A percentile compares a stretch with the other conserved stretches of the same genome.
These are phyloP conservation scores for Cryptosporidium meleagridis DNA, from an alignment of 169 alveolate genomes.

Conservation along the genomic window DNA sequence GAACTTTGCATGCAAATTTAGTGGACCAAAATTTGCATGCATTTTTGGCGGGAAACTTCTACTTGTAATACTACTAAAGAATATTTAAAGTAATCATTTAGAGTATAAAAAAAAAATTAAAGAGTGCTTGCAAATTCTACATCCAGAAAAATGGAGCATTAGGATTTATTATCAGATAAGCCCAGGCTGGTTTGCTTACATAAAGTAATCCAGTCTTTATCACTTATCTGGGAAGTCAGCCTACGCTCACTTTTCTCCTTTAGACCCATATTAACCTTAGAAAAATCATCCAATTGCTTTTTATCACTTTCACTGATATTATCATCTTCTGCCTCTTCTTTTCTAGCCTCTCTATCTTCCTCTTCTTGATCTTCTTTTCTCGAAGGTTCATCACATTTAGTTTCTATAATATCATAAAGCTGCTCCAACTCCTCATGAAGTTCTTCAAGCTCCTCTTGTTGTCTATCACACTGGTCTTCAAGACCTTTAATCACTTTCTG, in stretches of 20 bases:
- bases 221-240: constrained; percentile 2
- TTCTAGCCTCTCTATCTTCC: neutral
- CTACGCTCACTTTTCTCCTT: neutral
- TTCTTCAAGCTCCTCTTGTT: constrained; percentile 88
- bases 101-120: no score
- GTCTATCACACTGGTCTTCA: constrained; percentile 90
- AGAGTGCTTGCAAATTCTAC: no score
- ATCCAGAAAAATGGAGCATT: neutral
- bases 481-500: constrained; percentile 62
- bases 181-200: constrained; percentile 59
- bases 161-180: neutral
- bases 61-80: neutral
- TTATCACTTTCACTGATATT: neutral
- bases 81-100: no score
- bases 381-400: neutral
- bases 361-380: neutral
- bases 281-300: neutral
- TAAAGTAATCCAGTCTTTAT: constrained; percentile 54
- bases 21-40: neutral
- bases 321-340: neutral
- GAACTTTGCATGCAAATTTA: neutral
- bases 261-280: neutral
- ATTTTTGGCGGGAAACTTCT: neutral
- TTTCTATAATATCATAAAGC: constrained; percentile 48
- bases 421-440: constrained; percentile 88